These are phyloP conservation scores for Acanthochlamys bracteata DNA, from an alignment of 106 monocot genomes.

Conservation along the genomic window DNA sequence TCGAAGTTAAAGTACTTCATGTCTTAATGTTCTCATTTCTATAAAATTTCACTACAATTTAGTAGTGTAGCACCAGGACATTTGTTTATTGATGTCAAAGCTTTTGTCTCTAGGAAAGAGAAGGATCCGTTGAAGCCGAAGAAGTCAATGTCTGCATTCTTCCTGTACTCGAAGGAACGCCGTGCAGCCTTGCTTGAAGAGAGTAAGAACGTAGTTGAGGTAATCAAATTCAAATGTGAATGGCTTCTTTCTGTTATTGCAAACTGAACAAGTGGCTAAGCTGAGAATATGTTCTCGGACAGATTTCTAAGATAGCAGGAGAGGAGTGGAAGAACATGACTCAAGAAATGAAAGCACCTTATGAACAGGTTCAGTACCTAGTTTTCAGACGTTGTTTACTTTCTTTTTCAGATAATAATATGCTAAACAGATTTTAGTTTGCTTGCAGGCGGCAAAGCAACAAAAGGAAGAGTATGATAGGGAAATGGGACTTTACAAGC, in stretches of 20 bases:
- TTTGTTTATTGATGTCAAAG: not conserved
- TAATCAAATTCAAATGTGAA: not conserved
- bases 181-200: conserved; percentile 35
- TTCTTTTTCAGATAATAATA: too few relatives aligned
- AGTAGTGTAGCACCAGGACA: too few relatives aligned
- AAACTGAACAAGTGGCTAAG: too few relatives aligned
- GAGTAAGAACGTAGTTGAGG: conserved; percentile 68
- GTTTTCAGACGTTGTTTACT: too few relatives aligned
- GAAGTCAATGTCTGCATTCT: conserved; percentile 72
- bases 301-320: conserved; percentile 81
- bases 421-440: not conserved
- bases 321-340: conserved; percentile 93
- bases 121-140: conserved; percentile 88
- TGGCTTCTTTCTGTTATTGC: too few relatives aligned
- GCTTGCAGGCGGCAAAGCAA: conserved; percentile 44
- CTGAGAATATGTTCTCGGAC: not conserved
- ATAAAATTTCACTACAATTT: not conserved
- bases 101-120: conserved; percentile 46
- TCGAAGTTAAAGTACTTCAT: conserved; percentile 33
- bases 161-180: conserved; percentile 51
- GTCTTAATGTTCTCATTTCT: not conserved
- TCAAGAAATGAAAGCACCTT: conserved; percentile 45
- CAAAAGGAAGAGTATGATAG: conserved; percentile 49
- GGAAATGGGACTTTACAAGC: conserved; percentile 60
- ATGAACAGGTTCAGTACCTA: conserved; percentile 35